Evolutionary conservation across 345 rosid species (phyloP).

Genomic region (Eucalyptus cloeziana): DNA sequence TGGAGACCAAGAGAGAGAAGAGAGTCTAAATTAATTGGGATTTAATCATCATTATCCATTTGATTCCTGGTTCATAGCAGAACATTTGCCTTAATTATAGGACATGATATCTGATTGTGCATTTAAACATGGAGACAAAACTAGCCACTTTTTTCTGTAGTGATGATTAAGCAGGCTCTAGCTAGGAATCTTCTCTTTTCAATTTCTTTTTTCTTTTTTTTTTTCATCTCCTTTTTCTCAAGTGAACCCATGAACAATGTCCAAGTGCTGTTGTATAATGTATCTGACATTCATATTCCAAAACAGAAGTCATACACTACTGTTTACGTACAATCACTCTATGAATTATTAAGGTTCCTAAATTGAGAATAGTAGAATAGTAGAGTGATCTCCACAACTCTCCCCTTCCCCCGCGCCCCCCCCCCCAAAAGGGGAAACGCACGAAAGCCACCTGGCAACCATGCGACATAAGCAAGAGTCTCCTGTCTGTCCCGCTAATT

Average conservation of each 20-base stretch:
- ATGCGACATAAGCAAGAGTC: not conserved
- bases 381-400: not conserved
- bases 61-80: not conserved
- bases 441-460: not conserved
- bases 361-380: not conserved
- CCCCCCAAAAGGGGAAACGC: not conserved
- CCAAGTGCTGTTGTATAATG: not conserved
- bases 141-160: not conserved
- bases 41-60: not conserved
- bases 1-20: not conserved
- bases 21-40: not conserved
- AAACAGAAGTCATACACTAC: not conserved
- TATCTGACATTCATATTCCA: not conserved
- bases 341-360: not conserved
- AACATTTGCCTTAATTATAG: not conserved
- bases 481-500: not conserved
- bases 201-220: not conserved
- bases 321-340: not conserved
- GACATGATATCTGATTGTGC: not conserved
- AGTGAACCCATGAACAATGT: not conserved
- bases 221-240: not conserved
- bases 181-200: not conserved
- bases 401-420: accelerated
- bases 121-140: not conserved
- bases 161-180: not conserved